These are phyloP conservation scores for Bjerkandera adusta DNA, from an alignment of 1,284 basidiomycete species.

Conservation along the genomic window DNA sequence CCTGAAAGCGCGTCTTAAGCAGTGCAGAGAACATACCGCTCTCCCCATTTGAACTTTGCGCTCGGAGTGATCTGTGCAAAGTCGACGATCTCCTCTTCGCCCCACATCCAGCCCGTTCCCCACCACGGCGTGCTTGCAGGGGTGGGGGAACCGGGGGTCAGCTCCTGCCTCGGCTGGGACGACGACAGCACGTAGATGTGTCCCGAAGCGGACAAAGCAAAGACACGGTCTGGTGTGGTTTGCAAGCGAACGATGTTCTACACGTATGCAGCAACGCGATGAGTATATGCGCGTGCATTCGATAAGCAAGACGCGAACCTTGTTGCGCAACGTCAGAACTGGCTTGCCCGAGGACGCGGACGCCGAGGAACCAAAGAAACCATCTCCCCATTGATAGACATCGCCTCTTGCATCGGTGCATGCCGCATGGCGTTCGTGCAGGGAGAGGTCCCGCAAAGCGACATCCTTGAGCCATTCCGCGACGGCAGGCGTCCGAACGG, in stretches of 20 bases:
- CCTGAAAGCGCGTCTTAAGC: background rate
- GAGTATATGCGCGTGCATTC: background rate
- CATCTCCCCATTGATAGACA: slow-evolving; percentile 85
- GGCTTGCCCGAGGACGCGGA: slow-evolving; percentile 32
- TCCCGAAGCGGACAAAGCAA: slow-evolving; percentile 74
- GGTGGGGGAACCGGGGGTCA: slow-evolving; percentile 34
- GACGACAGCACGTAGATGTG: slow-evolving; percentile 70
- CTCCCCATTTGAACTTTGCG: slow-evolving; percentile 47
- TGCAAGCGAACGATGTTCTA: slow-evolving; percentile 71
- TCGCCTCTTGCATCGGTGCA: slow-evolving; percentile 88
- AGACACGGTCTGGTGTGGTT: slow-evolving; percentile 56
- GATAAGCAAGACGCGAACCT: slow-evolving; percentile 66
- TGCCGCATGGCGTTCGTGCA: slow-evolving; percentile 76
- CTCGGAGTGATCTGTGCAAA: slow-evolving; percentile 50
- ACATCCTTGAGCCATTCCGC: slow-evolving; percentile 58
- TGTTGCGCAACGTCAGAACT: slow-evolving; percentile 61
- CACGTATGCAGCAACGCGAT: background rate
- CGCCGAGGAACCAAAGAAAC: slow-evolving; percentile 43
- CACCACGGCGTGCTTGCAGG: slow-evolving; percentile 51
- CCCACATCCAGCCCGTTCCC: slow-evolving; percentile 54
- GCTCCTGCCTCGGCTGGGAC: slow-evolving; percentile 44
- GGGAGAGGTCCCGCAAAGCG: slow-evolving; percentile 73
- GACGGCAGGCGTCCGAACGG: slow-evolving; percentile 46
- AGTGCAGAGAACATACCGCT: slow-evolving; percentile 41
- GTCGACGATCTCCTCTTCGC: slow-evolving; percentile 49